Conservation (phyloP, 345 rosid genomes). For the Orychophragmus violaceus region DNA sequence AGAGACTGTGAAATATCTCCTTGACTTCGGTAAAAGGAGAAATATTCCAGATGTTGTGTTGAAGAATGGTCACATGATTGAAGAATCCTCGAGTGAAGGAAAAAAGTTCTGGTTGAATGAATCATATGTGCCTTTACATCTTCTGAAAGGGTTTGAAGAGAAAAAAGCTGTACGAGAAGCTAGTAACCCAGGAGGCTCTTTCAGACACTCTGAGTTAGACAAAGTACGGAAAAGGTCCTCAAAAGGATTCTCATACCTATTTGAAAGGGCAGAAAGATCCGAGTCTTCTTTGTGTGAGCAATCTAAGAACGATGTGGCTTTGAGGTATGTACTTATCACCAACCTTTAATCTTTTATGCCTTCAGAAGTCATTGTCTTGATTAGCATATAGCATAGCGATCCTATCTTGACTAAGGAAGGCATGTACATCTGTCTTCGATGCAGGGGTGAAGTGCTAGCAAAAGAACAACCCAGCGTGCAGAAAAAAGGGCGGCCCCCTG, state of each 20-base stretch:
- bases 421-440: conserved; percentile 55
- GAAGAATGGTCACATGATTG: conserved; percentile 58
- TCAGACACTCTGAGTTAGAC: conserved; percentile 34
- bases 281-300: conserved; percentile 69
- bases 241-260: conserved; percentile 72
- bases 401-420: conserved; percentile 28
- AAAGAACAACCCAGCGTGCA: conserved; percentile 29
- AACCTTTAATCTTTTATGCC: conserved; percentile 6
- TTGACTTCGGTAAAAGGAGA: conserved; percentile 98
- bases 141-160: conserved; percentile 90
- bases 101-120: conserved; percentile 87
- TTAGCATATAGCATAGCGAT: not conserved
- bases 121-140: conserved; percentile 79
- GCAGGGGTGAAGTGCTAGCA: conserved; percentile 41
- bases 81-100: conserved; percentile 86
- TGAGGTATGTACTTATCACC: conserved; percentile 45
- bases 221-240: conserved; percentile 32
- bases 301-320: conserved; percentile 66
- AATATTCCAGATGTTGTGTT: conserved; percentile 63
- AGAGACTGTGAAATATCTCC: conserved; percentile 66
- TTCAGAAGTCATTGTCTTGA: conserved; percentile 10
- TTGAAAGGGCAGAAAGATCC: conserved; percentile 67
- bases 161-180: conserved; percentile 63
- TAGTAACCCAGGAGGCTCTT: conserved; percentile 37
- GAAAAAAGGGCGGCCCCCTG: conserved; percentile 33